Evolutionary conservation across 2,329 filamentous ascomycete genomes (phyloP).

Genomic region (Cladosporium velox): DNA sequence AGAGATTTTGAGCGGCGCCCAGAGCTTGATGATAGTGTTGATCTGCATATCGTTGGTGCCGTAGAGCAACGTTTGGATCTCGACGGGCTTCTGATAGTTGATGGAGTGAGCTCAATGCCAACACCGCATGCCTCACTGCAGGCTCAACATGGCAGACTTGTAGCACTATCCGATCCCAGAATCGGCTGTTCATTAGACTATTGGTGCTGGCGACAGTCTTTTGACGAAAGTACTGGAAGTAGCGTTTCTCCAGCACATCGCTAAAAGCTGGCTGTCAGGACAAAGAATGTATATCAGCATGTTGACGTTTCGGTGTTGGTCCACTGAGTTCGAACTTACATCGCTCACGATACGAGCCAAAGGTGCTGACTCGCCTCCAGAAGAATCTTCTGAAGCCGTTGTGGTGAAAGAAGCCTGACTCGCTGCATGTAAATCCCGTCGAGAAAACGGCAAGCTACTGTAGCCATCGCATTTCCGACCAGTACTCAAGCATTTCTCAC

Average conservation of each 20-base stretch:
- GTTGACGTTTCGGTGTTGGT: not conserved
- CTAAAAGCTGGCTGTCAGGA: not conserved
- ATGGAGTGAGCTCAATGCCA: slow-evolving; percentile 18
- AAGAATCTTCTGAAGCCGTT: not conserved
- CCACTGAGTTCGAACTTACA: not conserved
- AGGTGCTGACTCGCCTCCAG: not conserved
- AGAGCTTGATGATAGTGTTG: slow-evolving; percentile 24
- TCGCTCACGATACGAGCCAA: slow-evolving; percentile 15
- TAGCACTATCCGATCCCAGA: slow-evolving; percentile 14
- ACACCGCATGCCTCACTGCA: slow-evolving; percentile 12
- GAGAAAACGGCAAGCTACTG: slow-evolving; percentile 22
- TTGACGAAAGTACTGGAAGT: slow-evolving; percentile 16
- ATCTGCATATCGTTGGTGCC: slow-evolving; percentile 22
- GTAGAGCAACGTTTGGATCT: not conserved
- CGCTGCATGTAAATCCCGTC: slow-evolving; percentile 21
- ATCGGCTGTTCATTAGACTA: slow-evolving; percentile 12
- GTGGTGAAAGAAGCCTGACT: not conserved
- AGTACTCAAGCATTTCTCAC: slow-evolving; percentile 54
- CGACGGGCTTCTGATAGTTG: slow-evolving; percentile 13
- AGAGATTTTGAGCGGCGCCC: slow-evolving; percentile 4
- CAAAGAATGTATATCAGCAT: not conserved
- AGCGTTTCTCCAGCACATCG: slow-evolving; percentile 13
- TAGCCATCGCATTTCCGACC: slow-evolving; percentile 60
- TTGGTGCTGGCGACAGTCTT: slow-evolving; percentile 17
- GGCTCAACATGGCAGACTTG: slow-evolving; percentile 18